These are phyloP conservation scores for Exophiala mesophila DNA, from an alignment of 2,329 filamentous ascomycete genomes.

Conservation along the genomic window DNA sequence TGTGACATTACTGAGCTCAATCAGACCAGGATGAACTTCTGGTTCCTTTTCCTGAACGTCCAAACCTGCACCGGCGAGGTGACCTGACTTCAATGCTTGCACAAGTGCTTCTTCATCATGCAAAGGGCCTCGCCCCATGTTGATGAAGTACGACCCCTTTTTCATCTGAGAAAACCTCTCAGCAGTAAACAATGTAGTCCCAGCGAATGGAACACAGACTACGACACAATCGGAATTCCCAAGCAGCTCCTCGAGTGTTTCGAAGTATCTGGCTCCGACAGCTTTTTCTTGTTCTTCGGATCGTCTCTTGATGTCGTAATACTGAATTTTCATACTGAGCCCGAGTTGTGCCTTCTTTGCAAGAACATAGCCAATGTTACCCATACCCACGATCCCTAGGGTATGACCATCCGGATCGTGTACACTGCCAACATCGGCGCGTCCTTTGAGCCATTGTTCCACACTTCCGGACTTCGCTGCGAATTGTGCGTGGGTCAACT, in stretches of 20 bases:
- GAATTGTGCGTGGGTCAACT: constrained; percentile 56
- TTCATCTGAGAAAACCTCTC: constrained; percentile 45
- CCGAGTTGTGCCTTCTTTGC: constrained; percentile 54
- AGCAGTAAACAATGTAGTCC: constrained; percentile 40
- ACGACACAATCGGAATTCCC: constrained; percentile 42
- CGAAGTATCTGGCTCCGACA: constrained; percentile 39
- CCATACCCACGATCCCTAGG: constrained; percentile 65
- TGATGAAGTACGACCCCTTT: constrained; percentile 45
- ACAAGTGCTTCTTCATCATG: constrained; percentile 50
- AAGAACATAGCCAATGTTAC: constrained; percentile 60
- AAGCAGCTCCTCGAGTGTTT: constrained; percentile 41
- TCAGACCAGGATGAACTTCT: constrained; percentile 42
- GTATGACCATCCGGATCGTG: constrained; percentile 59
- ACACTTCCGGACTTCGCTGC: constrained; percentile 49
- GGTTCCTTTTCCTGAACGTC: constrained; percentile 55
- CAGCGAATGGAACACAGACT: constrained; percentile 42
- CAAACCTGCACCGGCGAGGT: constrained; percentile 44
- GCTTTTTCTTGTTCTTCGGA: constrained; percentile 34
- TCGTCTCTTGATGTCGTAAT: constrained; percentile 34
- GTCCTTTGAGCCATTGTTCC: constrained; percentile 50
- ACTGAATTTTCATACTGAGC: constrained; percentile 58
- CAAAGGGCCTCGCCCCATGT: constrained; percentile 50
- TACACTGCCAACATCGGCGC: constrained; percentile 53
- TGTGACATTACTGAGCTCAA: constrained; percentile 41
- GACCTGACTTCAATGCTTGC: constrained; percentile 43